Evolutionary conservation across 768 basidiomycete genomes (phyloP), one percentile per base, ranked within the genome.

Genomic region (Tylopilus felleus): DNA sequence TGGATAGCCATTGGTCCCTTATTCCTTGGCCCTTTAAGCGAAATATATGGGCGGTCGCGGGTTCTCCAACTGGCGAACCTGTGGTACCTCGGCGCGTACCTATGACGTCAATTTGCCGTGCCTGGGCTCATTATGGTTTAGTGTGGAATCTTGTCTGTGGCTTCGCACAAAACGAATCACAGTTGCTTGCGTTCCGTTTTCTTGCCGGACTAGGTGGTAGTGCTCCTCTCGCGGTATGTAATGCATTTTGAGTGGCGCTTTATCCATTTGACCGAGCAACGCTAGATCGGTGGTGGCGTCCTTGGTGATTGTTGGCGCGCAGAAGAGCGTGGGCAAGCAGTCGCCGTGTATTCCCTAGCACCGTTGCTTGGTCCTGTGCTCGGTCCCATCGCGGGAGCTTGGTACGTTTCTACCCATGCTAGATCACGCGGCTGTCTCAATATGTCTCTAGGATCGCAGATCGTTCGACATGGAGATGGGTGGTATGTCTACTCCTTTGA

Each of bases 191-290:
- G 0, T 90, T 90, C 60, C 80, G 88, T 19, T 81, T 90, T 58
- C 68, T 90, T 2, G 71, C 86, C 1, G 88, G 88, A 2, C 53
- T 90, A 2, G 89, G 88, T 25, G 89, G 88, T 0, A 84, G 85
- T 49, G 88, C 87, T 0, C 85, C 88, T 7, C 70, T 88, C 2
- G 69, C 81, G 5, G 76, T 77, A 58, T 38, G 71, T 4, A 12
- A n/a, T 16, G 0, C 25, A 23, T 16, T 22, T 8, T 2, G 21
- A 10, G 3, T 9, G 17, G 1, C n/a, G 40, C 5, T 25, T 31
- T 0, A 42, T 8, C 6, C 12, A 5, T 35, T 35, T 40, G 13
- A 47, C 14, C 10, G 4, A 4, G 17, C 9, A 10, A 21, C 4
- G 19, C 4, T 39, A 76, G 75, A 80, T 88, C 17, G 88, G 86